These are phyloP conservation scores for Trametes polyzona DNA, from an alignment of 1,284 basidiomycete species.

Conservation along the genomic window DNA sequence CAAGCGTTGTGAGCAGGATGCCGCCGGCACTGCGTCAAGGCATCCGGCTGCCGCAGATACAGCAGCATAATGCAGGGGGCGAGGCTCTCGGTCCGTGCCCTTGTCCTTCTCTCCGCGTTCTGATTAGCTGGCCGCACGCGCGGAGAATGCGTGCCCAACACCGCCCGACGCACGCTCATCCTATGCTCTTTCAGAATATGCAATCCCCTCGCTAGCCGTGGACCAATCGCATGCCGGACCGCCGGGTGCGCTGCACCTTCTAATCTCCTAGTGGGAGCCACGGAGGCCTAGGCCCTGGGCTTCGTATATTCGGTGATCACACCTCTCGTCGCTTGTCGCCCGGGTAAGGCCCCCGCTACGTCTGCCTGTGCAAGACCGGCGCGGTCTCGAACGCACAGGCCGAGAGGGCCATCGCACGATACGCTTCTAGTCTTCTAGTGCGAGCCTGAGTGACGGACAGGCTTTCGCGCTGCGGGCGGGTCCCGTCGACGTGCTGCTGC, in stretches of 20 bases:
- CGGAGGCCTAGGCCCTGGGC: slow-evolving; percentile 4
- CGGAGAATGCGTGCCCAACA: background rate
- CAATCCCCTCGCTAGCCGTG: slow-evolving; percentile 3
- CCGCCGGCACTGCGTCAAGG: background rate
- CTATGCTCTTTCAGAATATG: slow-evolving; percentile 10
- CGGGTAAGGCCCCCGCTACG: background rate
- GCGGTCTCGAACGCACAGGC: background rate
- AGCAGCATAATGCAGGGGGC: background rate
- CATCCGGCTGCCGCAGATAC: background rate
- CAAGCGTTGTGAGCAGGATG: background rate
- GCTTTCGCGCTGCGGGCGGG: background rate
- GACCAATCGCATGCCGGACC: slow-evolving; percentile 2
- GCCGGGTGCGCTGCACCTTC: background rate
- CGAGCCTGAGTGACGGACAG: background rate
- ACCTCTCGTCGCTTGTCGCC: background rate
- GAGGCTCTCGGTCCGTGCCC: background rate
- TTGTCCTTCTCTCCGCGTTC: background rate
- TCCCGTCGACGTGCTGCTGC: background rate
- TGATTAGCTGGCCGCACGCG: background rate
- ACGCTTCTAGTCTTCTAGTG: slow-evolving; percentile 15
- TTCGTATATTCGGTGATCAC: slow-evolving; percentile 1
- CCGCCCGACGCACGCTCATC: slow-evolving; percentile 6
- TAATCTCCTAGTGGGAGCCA: background rate
- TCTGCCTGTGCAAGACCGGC: background rate
- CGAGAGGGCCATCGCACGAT: slow-evolving; percentile 1